Evolutionary conservation across 2,329 filamentous ascomycete species (phyloP).

Genomic region (Fusarium verrucosum): DNA sequence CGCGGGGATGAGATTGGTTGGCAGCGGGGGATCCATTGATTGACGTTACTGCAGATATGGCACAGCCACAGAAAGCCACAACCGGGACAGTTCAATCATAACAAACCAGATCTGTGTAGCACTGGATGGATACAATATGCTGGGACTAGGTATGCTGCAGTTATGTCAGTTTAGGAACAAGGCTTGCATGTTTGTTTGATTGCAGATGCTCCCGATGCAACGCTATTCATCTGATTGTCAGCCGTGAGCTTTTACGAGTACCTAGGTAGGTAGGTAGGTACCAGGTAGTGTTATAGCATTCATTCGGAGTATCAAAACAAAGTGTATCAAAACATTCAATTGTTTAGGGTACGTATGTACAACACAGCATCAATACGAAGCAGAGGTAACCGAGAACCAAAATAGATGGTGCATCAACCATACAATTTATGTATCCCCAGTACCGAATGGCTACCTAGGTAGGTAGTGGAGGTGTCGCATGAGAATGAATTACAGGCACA

Average conservation of each 20-base stretch:
- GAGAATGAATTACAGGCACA: neutral
- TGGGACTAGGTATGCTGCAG: neutral
- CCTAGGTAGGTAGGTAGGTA: too few species aligned
- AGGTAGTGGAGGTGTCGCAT: too few species aligned
- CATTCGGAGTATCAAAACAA: constrained; percentile 2
- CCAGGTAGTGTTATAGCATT: neutral
- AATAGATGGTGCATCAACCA: neutral
- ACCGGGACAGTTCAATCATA: constrained; percentile 2
- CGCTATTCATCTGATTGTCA: neutral
- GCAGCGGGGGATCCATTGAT: constrained; percentile 18
- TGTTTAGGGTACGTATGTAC: neutral
- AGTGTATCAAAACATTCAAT: neutral
- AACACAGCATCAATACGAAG: neutral
- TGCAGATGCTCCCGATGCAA: neutral
- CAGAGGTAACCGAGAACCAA: neutral
- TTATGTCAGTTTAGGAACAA: neutral
- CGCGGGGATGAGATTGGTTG: constrained; percentile 36
- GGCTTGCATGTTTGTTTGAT: neutral
- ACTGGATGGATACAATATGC: neutral
- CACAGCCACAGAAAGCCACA: constrained; percentile 37
- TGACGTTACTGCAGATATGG: neutral
- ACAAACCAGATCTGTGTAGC: constrained; percentile 1
- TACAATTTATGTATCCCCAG: neutral
- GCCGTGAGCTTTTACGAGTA: neutral
- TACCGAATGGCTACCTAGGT: neutral